These are phyloP conservation scores for Pleurotus djamor DNA, from an alignment of 768 basidiomycete species.

Conservation along the genomic window DNA sequence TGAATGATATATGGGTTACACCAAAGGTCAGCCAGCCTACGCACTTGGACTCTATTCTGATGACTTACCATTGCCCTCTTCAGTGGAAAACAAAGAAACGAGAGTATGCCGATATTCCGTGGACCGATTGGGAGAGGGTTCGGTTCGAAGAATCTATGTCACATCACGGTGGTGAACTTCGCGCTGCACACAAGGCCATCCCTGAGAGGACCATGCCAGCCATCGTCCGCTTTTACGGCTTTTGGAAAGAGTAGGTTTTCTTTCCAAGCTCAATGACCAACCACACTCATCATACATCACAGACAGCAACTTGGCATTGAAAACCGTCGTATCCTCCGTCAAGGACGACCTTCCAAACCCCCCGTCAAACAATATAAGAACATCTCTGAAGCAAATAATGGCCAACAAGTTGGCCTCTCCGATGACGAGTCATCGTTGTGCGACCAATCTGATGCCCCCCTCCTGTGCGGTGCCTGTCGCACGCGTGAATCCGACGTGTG, in stretches of 20 bases:
- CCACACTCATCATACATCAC: conserved; percentile 8
- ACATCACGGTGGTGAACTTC: conserved; percentile 77
- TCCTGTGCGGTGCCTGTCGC: conserved; percentile 79
- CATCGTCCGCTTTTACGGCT: conserved; percentile 80
- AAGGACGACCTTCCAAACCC: conserved; percentile 33
- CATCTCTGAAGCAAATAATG: conserved; percentile 35
- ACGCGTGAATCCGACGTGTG: conserved; percentile 76
- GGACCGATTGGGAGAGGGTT: conserved; percentile 65
- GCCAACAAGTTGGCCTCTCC: conserved; percentile 46
- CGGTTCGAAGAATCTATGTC: conserved; percentile 77
- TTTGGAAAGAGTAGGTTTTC: conserved; percentile 73
- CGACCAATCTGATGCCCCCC: conserved; percentile 47
- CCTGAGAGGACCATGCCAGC: conserved; percentile 68
- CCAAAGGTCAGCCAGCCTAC: too few species aligned
- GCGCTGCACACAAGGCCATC: conserved; percentile 74
- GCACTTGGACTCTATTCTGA: too few species aligned
- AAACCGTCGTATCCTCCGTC: conserved; percentile 46
- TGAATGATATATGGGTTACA: conserved; percentile 26
- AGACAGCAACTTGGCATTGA: conserved; percentile 67
- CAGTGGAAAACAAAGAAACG: conserved; percentile 77
- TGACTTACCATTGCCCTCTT: neutral
- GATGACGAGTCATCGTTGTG: conserved; percentile 84
- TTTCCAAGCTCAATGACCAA: neutral
- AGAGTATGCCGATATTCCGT: conserved; percentile 66
- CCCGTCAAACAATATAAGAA: conserved; percentile 32